phyloP scores from a whole-genome alignment of 2,329 filamentous ascomycete species.

The Ambrosiella cleistominuta region DNA sequence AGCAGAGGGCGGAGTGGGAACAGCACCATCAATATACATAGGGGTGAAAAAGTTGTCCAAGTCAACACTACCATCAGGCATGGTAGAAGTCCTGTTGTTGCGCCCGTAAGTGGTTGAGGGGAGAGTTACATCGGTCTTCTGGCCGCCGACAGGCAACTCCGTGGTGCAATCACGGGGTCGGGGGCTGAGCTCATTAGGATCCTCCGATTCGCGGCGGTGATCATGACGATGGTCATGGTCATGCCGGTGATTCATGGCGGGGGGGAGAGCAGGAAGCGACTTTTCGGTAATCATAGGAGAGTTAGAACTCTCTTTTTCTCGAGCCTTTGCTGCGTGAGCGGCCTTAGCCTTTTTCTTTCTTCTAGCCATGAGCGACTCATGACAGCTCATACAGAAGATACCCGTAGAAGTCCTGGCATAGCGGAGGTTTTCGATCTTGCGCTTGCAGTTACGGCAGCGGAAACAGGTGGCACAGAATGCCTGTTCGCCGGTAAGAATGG shows the following conservation, averaged over 20 bases:
- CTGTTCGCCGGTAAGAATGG: constrained; percentile 93
- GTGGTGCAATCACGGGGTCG: constrained; percentile 27
- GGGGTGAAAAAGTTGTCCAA: constrained; percentile 61
- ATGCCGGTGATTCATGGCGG: constrained; percentile 23
- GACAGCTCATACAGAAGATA: constrained; percentile 98
- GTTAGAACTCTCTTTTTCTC: constrained; percentile 36
- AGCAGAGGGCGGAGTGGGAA: constrained; percentile 41
- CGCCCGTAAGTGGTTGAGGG: constrained; percentile 62
- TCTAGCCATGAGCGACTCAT: constrained; percentile 88
- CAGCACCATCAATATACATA: constrained; percentile 53
- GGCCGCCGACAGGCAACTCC: constrained; percentile 22
- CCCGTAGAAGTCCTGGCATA: constrained; percentile 96
- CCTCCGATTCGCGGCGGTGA: constrained; percentile 34
- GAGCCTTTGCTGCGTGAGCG: constrained; percentile 33
- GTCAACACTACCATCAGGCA: constrained; percentile 31
- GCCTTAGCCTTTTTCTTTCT: constrained; percentile 73
- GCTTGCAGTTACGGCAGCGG: constrained; percentile 92
- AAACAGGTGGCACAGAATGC: constrained; percentile 97
- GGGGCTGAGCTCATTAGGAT: constrained; percentile 53
- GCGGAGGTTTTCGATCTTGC: constrained; percentile 93
- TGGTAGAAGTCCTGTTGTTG: constrained; percentile 52
- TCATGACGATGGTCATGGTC: constrained; percentile 1
- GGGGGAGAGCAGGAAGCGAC: constrained; percentile 77
- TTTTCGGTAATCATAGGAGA: constrained; percentile 67
- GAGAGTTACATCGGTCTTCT: constrained; percentile 42